These are phyloP conservation scores for Sporothrix schenckii DNA, from an alignment of 2,329 filamentous ascomycete genomes.

Conservation along the genomic window DNA sequence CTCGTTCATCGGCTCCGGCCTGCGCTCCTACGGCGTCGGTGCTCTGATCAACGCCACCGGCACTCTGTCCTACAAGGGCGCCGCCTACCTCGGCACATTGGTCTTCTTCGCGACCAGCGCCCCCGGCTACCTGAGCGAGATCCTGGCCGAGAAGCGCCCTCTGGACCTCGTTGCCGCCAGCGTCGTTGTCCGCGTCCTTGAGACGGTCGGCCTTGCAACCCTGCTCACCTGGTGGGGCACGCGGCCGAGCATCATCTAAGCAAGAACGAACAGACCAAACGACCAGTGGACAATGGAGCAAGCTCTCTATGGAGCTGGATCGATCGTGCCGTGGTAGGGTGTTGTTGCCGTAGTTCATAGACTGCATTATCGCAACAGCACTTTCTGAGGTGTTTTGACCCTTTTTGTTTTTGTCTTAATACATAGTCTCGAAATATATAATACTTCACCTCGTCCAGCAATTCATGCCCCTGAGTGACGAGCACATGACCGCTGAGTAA, in stretches of 20 bases:
- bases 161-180: conserved; percentile 87
- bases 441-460: background rate
- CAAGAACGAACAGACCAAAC: conserved; percentile 44
- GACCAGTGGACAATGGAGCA: background rate
- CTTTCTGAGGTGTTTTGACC: background rate
- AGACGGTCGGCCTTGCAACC: conserved; percentile 88
- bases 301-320: background rate
- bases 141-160: conserved; percentile 89
- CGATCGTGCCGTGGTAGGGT: background rate
- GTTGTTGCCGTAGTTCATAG: conserved; percentile 16
- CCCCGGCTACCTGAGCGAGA: conserved; percentile 83
- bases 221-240: conserved; percentile 99
- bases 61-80: conserved; percentile 94
- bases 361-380: conserved; percentile 18
- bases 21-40: conserved; percentile 88
- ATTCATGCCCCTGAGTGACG: background rate
- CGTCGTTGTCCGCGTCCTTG: conserved; percentile 79
- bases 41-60: conserved; percentile 93
- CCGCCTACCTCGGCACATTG: conserved; percentile 85
- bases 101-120: conserved; percentile 92
- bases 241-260: conserved; percentile 88
- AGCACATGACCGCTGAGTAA: too few relatives aligned
- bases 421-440: conserved; percentile 22
- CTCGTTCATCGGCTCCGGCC: conserved; percentile 81
- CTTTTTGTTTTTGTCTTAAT: conserved; percentile 10